phyloP scores from a whole-genome alignment of 2,329 filamentous ascomycete genomes.

The Fusarium veterinarium region DNA sequence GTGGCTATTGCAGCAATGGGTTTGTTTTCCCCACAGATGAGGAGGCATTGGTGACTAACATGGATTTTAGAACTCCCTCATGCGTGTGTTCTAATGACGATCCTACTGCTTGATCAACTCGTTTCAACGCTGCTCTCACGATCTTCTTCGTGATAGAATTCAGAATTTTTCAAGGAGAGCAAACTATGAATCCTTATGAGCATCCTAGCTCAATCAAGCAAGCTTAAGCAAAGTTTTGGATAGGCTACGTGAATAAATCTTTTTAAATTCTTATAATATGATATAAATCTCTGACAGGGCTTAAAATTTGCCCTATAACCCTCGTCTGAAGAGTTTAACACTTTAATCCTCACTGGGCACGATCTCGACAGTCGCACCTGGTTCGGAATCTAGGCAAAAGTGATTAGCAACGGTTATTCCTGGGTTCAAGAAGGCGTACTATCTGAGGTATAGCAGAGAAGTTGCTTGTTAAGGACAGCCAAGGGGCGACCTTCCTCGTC shows the following conservation, averaged over 20 bases:
- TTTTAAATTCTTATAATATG: background rate
- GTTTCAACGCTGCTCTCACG: no score
- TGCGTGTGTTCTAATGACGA: background rate
- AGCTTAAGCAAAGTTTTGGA: background rate
- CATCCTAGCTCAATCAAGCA: no score
- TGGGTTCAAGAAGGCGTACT: fast-evolving
- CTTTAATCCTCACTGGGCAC: background rate
- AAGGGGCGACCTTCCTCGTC: background rate
- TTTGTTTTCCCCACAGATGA: background rate
- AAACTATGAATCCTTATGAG: no score
- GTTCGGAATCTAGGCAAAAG: fast-evolving
- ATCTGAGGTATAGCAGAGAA: background rate
- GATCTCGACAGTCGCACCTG: background rate
- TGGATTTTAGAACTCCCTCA: fast-evolving
- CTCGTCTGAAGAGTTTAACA: background rate
- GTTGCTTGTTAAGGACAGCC: background rate
- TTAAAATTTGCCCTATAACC: background rate
- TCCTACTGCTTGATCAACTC: background rate
- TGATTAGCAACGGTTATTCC: background rate
- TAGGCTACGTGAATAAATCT: background rate
- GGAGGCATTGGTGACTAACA: background rate
- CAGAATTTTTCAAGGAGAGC: no score
- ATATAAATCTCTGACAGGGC: background rate
- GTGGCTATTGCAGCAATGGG: background rate
- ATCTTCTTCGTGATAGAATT: no score